Evolutionary conservation across 768 basidiomycete genomes (phyloP).

Genomic region (Sutorius australiensis): DNA sequence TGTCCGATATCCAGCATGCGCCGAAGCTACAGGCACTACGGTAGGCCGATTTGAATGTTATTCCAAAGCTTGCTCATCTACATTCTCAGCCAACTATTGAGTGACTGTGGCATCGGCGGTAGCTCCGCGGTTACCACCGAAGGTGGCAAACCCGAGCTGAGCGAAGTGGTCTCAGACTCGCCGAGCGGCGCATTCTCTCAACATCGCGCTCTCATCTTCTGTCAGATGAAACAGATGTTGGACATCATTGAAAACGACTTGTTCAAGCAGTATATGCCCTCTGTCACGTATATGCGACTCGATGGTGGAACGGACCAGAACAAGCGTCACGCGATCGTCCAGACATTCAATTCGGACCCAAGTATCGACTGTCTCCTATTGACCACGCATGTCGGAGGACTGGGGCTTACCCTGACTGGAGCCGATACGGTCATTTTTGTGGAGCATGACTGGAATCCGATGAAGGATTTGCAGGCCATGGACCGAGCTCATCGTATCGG

Average conservation of each 20-base stretch:
- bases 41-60: slow-evolving; percentile 42
- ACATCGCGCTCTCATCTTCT: slow-evolving; percentile 98
- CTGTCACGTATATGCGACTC: slow-evolving; percentile 96
- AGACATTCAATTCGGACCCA: slow-evolving; percentile 97
- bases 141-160: slow-evolving; percentile 61
- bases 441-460: slow-evolving; percentile 99
- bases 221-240: slow-evolving; percentile 99
- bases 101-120: slow-evolving; percentile 90
- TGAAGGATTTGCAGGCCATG: slow-evolving; percentile 99
- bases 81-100: slow-evolving; percentile 74
- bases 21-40: slow-evolving; percentile 90
- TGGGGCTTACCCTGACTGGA: slow-evolving; percentile 93
- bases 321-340: slow-evolving; percentile 95
- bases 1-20: slow-evolving; percentile 85
- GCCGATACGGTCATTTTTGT: slow-evolving; percentile 99
- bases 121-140: slow-evolving; percentile 42
- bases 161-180: slow-evolving; percentile 50
- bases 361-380: slow-evolving; percentile 94
- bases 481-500: slow-evolving; percentile 97
- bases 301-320: slow-evolving; percentile 90
- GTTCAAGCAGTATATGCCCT: slow-evolving; percentile 89
- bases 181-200: slow-evolving; percentile 69
- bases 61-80: slow-evolving; percentile 4
- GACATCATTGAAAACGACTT: slow-evolving; percentile 94
- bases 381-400: slow-evolving; percentile 95